Conservation (phyloP, 208 protist genomes). For the Trypanosoma avium region DNA sequence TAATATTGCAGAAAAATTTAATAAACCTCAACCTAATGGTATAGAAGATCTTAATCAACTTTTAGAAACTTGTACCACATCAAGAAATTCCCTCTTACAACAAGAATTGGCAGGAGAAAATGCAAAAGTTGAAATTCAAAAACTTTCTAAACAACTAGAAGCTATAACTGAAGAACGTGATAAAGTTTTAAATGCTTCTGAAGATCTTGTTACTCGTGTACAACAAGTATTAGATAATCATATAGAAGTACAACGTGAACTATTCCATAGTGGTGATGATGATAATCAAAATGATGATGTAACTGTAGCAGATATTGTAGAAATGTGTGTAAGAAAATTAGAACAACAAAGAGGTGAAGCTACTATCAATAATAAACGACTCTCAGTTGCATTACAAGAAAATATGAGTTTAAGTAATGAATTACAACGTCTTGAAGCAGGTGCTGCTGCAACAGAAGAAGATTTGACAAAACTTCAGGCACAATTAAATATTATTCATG, state of each 20-base stretch:
- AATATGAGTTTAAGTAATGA: neutral
- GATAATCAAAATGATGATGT: no score
- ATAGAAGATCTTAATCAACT: no score
- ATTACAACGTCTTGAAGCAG: conserved; percentile 1
- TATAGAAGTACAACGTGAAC: conserved; percentile 24
- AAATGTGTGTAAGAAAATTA: conserved; percentile 15
- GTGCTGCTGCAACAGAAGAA: neutral
- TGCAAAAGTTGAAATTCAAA: neutral
- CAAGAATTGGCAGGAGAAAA: neutral
- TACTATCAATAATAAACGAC: neutral
- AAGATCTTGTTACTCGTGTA: conserved; percentile 28
- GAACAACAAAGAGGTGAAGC: neutral
- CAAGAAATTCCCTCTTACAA: no score
- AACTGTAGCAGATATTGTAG: conserved; percentile 23
- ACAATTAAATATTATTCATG: neutral
- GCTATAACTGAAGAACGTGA: conserved; percentile 17
- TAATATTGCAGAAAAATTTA: neutral
- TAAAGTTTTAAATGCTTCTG: conserved; percentile 10
- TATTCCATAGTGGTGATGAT: conserved; percentile 5
- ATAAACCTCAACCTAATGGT: neutral
- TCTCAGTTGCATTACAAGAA: neutral
- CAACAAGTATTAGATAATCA: conserved; percentile 25
- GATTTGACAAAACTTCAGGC: conserved; percentile 10
- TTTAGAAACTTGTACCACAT: no score
- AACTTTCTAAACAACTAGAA: neutral